These are phyloP conservation scores for Colletotrichum cereale DNA, from an alignment of 2,329 filamentous ascomycete genomes.

Conservation along the genomic window DNA sequence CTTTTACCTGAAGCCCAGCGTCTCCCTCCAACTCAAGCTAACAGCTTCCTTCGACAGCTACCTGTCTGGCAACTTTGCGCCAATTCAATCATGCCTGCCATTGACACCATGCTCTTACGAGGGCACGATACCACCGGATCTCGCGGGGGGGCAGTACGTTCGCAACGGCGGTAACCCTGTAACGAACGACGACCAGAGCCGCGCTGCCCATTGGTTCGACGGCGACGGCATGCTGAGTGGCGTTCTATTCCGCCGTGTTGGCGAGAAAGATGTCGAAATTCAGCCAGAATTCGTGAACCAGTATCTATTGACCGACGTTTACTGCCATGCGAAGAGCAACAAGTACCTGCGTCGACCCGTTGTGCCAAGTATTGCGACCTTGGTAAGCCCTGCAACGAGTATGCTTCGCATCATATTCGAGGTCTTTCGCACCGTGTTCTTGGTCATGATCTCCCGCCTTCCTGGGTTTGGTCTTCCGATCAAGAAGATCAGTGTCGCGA, in stretches of 20 bases:
- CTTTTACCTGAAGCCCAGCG: neutral
- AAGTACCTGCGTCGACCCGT: constrained; percentile 65
- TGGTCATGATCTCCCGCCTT: constrained; percentile 69
- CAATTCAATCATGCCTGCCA: constrained; percentile 66
- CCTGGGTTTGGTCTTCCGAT: constrained; percentile 67
- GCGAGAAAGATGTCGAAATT: constrained; percentile 55
- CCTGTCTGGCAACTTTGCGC: constrained; percentile 77
- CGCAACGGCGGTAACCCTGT: constrained; percentile 79
- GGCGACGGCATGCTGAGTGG: constrained; percentile 81
- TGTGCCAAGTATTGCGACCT: constrained; percentile 75
- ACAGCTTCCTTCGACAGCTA: constrained; percentile 51
- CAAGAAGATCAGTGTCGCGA: constrained; percentile 78
- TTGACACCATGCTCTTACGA: constrained; percentile 69
- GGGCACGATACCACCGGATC: constrained; percentile 72
- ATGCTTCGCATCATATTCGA: constrained; percentile 62
- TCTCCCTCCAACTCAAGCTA: neutral
- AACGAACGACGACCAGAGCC: constrained; percentile 68
- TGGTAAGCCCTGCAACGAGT: constrained; percentile 70
- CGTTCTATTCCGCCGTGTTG: constrained; percentile 66
- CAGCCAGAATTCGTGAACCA: constrained; percentile 77
- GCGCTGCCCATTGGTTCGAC: constrained; percentile 80
- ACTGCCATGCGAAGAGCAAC: constrained; percentile 64
- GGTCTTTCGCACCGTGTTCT: constrained; percentile 68
- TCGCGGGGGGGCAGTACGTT: constrained; percentile 78
- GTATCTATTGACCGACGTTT: constrained; percentile 76